Evolutionary conservation across 1,284 basidiomycete species (phyloP), one percentile per base, ranked within the genome.

Genomic region (Cutaneotrichosporon cavernicola): DNA sequence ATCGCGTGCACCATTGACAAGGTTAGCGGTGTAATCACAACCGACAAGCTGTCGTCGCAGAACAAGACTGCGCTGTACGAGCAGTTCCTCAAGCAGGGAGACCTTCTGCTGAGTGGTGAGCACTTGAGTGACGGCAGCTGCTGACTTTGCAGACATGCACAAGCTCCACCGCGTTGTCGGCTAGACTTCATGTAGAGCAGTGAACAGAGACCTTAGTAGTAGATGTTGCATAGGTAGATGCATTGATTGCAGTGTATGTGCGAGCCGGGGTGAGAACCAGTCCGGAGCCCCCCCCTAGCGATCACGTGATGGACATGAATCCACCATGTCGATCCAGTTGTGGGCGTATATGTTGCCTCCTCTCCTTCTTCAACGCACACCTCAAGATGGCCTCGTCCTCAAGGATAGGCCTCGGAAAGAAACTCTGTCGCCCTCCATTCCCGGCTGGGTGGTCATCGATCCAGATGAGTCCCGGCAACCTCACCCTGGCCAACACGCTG

Each of bases 1-100:
- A 81, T 98, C 56, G 88, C 93, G 66, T 92, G 90, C 72, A 89
- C 90, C 9, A 97, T 99, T 69, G 95, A 98, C 84, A 93, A 93
- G 76, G 96, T 97, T 36, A 85, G 90, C 65, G 92, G 93, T 0
- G 86, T 97, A 34, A 93, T 98, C 13, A 92, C 95, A 81, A 98
- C 95, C n/a, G 94, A 91, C 61, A 84, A 94, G 64, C 90, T 92
- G 14, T 86, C 87, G 7, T 80, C 88, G 36, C 83, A 85, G 69
- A 81, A 81, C 67, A 97, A 97, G 85, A 92, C 89, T 64, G 88
- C 89, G 52, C 89, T 94, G 74, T 98, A 97, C 76, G 92, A 94
- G 74, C 89, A 89, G 59, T 90, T 97, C 73, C 84, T 93, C 70
- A 88, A 90, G 80, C 89, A 91, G 78, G 91, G 91, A 2, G 95